Percentiles rank a stretch among this genome's conserved stretches.
phyloP scores from a whole-genome alignment of 1,284 basidiomycete genomes.

The Ceratobasidium sp. region DNA sequence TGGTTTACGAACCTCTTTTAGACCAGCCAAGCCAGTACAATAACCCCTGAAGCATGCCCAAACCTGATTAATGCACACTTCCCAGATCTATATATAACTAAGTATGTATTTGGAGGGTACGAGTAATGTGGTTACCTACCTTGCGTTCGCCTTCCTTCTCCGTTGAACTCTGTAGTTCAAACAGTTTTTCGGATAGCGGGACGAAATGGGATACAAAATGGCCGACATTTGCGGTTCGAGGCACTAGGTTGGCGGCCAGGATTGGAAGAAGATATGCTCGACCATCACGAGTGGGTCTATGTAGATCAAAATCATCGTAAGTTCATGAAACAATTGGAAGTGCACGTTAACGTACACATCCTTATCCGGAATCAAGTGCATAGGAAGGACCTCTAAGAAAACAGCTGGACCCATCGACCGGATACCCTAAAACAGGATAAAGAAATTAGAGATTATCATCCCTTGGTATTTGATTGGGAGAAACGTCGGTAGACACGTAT shows the following conservation, averaged over 20 bases:
- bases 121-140: slow-evolving; percentile 89
- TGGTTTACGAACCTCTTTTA: slow-evolving; percentile 32
- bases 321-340: slow-evolving; percentile 15
- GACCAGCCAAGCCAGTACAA: slow-evolving; percentile 59
- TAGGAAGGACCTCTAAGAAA: slow-evolving; percentile 81
- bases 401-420: slow-evolving; percentile 88
- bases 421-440: slow-evolving; percentile 71
- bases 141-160: slow-evolving; percentile 81
- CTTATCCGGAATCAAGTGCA: slow-evolving; percentile 82
- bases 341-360: slow-evolving; percentile 71
- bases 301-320: slow-evolving; percentile 42
- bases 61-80: slow-evolving; percentile 44
- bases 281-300: slow-evolving; percentile 53
- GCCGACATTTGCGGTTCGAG: slow-evolving; percentile 78
- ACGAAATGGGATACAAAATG: slow-evolving; percentile 95
- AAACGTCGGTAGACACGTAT: no score
- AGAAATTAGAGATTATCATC: background rate
- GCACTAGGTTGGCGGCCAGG: slow-evolving; percentile 68
- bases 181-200: slow-evolving; percentile 94
- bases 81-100: slow-evolving; percentile 62
- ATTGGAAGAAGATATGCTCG: slow-evolving; percentile 95
- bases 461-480: background rate
- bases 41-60: slow-evolving; percentile 60
- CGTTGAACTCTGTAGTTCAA: slow-evolving; percentile 83
- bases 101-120: slow-evolving; percentile 94